Evolutionary conservation across 306 rosid species (phyloP).

Genomic region (Citrullus amarus): DNA sequence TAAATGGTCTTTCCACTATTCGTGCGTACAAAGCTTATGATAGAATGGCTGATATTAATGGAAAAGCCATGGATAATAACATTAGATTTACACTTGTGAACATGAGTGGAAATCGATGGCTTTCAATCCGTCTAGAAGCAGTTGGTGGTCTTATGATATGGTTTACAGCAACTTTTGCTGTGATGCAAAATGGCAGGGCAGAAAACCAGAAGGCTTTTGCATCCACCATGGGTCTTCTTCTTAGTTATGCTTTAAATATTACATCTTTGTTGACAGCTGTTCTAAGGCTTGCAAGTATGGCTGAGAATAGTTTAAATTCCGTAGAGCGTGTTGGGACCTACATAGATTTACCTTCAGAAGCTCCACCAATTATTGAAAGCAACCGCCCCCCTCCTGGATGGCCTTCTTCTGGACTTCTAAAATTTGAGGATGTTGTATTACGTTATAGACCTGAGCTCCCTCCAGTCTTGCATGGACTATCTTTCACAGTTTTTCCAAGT

Average conservation of each 20-base stretch:
- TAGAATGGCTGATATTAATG: constrained; percentile 77
- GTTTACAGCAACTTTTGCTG: constrained; percentile 42
- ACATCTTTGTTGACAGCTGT: constrained; percentile 67
- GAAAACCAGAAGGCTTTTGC: constrained; percentile 35
- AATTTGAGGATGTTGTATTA: constrained; percentile 28
- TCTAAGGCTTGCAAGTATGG: constrained; percentile 51
- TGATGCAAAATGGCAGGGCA: constrained; percentile 37
- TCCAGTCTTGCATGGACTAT: constrained; percentile 31
- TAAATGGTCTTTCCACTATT: constrained; percentile 73
- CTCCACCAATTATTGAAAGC: constrained; percentile 25
- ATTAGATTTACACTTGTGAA: constrained; percentile 30
- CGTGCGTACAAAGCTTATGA: constrained; percentile 92
- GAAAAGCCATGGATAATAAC: constrained; percentile 29
- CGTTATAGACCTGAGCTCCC: constrained; percentile 47
- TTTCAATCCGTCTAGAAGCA: constrained; percentile 30
- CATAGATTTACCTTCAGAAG: constrained; percentile 69
- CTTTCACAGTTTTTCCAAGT: constrained; percentile 26
- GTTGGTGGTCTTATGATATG: constrained; percentile 42
- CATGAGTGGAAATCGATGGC: constrained; percentile 42
- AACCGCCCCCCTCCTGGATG: constrained; percentile 38
- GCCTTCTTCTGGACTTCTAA: constrained; percentile 35
- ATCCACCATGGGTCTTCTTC: constrained; percentile 40
- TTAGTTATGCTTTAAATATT: constrained; percentile 78
- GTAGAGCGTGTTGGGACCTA: constrained; percentile 84
- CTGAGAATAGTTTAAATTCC: constrained; percentile 37